These are phyloP conservation scores for Boeremia lycopersici DNA, from an alignment of 2,329 filamentous ascomycete genomes.

Conservation along the genomic window DNA sequence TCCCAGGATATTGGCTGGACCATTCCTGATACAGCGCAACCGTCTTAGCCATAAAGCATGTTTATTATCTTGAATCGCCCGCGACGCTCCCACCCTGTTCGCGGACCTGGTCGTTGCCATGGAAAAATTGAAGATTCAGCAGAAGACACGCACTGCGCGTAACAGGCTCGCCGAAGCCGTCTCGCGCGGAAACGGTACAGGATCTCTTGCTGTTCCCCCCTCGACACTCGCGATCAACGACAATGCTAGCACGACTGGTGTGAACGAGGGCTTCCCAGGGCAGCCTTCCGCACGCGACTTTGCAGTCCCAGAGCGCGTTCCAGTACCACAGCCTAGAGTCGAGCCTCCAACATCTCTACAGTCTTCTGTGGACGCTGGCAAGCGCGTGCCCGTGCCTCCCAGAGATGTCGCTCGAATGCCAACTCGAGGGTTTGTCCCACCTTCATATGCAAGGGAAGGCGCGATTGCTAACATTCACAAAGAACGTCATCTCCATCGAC, in stretches of 20 bases:
- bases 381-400: constrained; percentile 36
- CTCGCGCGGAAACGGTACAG: constrained; percentile 35
- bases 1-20: constrained; percentile 19
- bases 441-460: constrained; percentile 2
- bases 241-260: constrained; percentile 39
- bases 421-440: constrained; percentile 26
- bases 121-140: constrained; percentile 40
- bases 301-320: constrained; percentile 26
- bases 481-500: constrained; percentile 22
- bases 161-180: constrained; percentile 38
- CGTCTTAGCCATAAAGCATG: constrained; percentile 28
- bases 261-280: constrained; percentile 42
- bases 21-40: constrained; percentile 15
- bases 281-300: constrained; percentile 43
- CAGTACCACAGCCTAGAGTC: constrained; percentile 26
- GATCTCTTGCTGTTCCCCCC: constrained; percentile 37
- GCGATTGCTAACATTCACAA: constrained; percentile 22
- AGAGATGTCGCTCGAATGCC: constrained; percentile 25
- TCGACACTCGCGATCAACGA: constrained; percentile 38
- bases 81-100: constrained; percentile 13
- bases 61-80: constrained; percentile 21
- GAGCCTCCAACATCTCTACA: constrained; percentile 45
- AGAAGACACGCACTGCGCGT: constrained; percentile 43
- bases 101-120: constrained; percentile 24
- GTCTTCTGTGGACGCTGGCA: constrained; percentile 44